Conservation (phyloP, 495 filamentous ascomycete species). For the Cudoniella acicularis region DNA sequence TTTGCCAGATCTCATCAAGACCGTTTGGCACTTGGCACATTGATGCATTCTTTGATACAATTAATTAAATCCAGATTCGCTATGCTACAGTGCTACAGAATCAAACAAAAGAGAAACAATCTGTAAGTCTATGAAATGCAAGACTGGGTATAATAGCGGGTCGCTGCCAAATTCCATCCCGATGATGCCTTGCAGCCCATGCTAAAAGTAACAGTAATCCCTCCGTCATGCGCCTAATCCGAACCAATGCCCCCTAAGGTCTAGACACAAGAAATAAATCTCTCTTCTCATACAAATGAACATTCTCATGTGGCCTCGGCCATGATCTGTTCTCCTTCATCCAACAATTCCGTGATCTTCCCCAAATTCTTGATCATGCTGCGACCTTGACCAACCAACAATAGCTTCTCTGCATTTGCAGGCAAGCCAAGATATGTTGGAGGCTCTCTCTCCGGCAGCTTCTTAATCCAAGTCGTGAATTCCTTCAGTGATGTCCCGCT, state of each 20-base stretch:
- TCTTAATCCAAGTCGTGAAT: slow-evolving; percentile 89
- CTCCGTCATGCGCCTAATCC: slow-evolving; percentile 8
- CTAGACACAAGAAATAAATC: background rate
- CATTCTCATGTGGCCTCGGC: slow-evolving; percentile 49
- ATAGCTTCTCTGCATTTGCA: slow-evolving; percentile 92
- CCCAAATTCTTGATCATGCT: slow-evolving; percentile 82
- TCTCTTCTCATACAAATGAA: slow-evolving; percentile 16
- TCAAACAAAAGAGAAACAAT: too few relatives aligned
- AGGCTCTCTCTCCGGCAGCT: slow-evolving; percentile 89
- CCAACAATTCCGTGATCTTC: slow-evolving; percentile 77
- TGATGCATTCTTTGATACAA: too few relatives aligned
- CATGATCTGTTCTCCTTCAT: slow-evolving; percentile 92
- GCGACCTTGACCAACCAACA: slow-evolving; percentile 83
- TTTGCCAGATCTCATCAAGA: too few relatives aligned
- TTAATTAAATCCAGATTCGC: too few relatives aligned
- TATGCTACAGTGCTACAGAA: too few relatives aligned
- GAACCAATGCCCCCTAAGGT: slow-evolving; percentile 14
- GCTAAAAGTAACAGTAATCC: slow-evolving; percentile 8
- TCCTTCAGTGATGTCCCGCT: slow-evolving; percentile 75
- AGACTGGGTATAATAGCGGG: slow-evolving; percentile 18
- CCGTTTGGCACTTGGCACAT: too few relatives aligned
- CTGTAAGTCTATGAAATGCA: slow-evolving; percentile 13
- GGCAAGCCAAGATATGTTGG: slow-evolving; percentile 96
- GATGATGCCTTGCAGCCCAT: slow-evolving; percentile 12
- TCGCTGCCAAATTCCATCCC: slow-evolving; percentile 10